These are phyloP conservation scores for Cryptococcus neoformans DNA, from an alignment of 1,284 basidiomycete species.

Conservation along the genomic window DNA sequence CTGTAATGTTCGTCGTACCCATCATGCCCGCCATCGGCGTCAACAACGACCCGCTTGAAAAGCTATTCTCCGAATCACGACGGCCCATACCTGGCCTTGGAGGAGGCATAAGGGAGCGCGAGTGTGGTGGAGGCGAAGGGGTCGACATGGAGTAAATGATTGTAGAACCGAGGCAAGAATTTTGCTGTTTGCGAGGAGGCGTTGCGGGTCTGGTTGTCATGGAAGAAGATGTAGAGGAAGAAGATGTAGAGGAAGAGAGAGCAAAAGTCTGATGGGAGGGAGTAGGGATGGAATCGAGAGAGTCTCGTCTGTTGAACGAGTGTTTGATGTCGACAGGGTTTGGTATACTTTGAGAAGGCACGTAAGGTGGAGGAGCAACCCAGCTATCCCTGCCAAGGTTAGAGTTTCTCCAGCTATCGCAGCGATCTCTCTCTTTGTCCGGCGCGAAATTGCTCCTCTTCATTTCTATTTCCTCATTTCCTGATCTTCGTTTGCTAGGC, in stretches of 20 bases:
- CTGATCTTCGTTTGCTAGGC: constrained; percentile 9
- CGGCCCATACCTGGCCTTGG: constrained; percentile 13
- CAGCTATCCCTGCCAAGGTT: constrained; percentile 7
- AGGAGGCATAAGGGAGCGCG: constrained; percentile 11
- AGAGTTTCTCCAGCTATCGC: not conserved
- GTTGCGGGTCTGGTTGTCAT: not conserved
- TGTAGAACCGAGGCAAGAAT: not conserved
- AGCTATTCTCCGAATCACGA: not conserved
- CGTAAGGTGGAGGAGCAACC: constrained; percentile 28
- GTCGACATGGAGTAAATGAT: constrained; percentile 6
- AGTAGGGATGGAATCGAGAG: constrained; percentile 14
- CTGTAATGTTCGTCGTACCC: not conserved
- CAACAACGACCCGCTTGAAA: not conserved
- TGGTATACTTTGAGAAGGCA: constrained; percentile 1
- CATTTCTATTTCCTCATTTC: constrained; percentile 4
- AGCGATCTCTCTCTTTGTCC: constrained; percentile 3
- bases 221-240: not conserved
- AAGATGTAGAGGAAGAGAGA: not conserved
- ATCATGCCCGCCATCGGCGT: not conserved
- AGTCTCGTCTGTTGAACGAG: constrained; percentile 2
- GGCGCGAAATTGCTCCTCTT: constrained; percentile 3
- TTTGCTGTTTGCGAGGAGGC: not conserved
- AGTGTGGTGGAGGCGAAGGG: not conserved
- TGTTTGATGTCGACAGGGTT: not conserved
- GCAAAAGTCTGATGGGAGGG: constrained; percentile 3